A percentile compares a stretch with the other conserved stretches of the same genome.
Evolutionary conservation across 2,329 filamentous ascomycete species (phyloP).

Genomic region (Metarhizium brunneum): DNA sequence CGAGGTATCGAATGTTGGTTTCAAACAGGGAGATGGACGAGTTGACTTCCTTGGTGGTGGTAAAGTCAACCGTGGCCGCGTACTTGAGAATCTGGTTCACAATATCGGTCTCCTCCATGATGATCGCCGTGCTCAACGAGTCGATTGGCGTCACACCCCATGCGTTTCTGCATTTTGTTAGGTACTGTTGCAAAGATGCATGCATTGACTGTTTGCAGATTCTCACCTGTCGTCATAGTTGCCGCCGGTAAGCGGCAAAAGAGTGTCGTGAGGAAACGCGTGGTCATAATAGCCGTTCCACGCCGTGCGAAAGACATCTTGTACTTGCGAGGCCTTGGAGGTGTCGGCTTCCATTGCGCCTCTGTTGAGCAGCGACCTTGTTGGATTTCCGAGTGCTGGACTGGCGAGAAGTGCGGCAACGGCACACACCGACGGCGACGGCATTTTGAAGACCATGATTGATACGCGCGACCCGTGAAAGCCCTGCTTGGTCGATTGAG

Average conservation of each 20-base stretch:
- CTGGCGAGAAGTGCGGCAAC: background rate
- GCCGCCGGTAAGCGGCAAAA: conserved; percentile 56
- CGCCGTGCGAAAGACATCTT: conserved; percentile 57
- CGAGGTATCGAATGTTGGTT: conserved; percentile 83
- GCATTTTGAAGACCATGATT: background rate
- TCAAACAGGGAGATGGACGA: conserved; percentile 70
- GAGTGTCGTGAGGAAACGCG: conserved; percentile 69
- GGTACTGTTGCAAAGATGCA: too few species aligned
- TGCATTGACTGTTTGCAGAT: background rate
- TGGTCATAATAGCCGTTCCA: conserved; percentile 66
- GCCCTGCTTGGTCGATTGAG: too few species aligned
- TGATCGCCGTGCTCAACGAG: conserved; percentile 66
- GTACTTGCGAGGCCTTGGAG: conserved; percentile 30
- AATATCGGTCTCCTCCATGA: conserved; percentile 64
- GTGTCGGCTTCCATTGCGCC: background rate
- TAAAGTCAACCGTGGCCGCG: conserved; percentile 63
- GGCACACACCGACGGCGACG: background rate
- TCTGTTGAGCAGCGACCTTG: background rate
- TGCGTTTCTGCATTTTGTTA: conserved; percentile 48
- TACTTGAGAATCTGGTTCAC: conserved; percentile 63
- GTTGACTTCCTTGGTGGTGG: conserved; percentile 34
- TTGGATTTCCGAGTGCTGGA: background rate
- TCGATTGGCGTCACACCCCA: conserved; percentile 82
- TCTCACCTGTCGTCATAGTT: conserved; percentile 60
- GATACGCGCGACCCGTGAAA: background rate